phyloP scores from a whole-genome alignment of 2,329 filamentous ascomycete genomes.

The Trichoderma sp. region DNA sequence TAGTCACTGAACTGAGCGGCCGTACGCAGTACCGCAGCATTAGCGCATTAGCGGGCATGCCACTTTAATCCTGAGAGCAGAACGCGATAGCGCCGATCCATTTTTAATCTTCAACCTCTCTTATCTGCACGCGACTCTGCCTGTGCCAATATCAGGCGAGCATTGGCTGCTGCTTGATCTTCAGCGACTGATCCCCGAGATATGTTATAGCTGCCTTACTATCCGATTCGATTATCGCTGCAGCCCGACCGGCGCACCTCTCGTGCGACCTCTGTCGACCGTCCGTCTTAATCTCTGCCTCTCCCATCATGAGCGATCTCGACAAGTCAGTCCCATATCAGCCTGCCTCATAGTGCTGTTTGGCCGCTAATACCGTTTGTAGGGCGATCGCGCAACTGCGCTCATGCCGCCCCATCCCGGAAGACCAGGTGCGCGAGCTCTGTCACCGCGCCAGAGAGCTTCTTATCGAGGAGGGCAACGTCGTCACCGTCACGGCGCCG shows the following conservation, averaged over 20 bases:
- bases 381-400: conserved; percentile 95
- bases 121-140: conserved; percentile 16
- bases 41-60: conserved; percentile 9
- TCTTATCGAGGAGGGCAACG: conserved; percentile 95
- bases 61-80: neutral
- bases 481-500: conserved; percentile 91
- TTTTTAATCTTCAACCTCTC: conserved; percentile 4
- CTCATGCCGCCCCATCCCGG: conserved; percentile 93
- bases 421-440: conserved; percentile 91
- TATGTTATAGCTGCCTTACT: conserved; percentile 35
- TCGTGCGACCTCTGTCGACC: conserved; percentile 29
- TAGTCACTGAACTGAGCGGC: neutral
- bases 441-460: conserved; percentile 97
- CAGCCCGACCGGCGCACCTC: conserved; percentile 33
- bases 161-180: neutral
- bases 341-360: conserved; percentile 28
- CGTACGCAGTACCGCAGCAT: neutral
- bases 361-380: conserved; percentile 15
- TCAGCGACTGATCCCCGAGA: conserved; percentile 25
- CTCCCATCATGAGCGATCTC: conserved; percentile 78
- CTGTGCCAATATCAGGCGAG: neutral
- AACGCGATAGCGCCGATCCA: conserved; percentile 15
- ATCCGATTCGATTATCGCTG: conserved; percentile 27
- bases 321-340: conserved; percentile 69
- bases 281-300: neutral